Evolutionary conservation across 1,139 yeast genomes (phyloP).

Genomic region (Hansenula sp.): DNA sequence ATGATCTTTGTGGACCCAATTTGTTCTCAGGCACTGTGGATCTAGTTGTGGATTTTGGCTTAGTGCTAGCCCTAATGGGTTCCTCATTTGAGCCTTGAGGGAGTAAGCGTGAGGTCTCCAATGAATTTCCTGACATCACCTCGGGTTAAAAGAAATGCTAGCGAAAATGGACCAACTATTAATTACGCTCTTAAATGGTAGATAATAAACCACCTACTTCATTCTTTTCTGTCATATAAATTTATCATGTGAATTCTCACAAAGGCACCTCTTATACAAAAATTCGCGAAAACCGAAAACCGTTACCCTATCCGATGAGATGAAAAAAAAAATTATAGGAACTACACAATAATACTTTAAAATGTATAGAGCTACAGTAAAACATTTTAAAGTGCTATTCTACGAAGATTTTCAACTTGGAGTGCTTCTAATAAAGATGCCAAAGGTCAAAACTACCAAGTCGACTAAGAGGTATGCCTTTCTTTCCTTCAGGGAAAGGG

Average conservation of each 20-base stretch:
- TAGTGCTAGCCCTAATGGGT: constrained; percentile 1
- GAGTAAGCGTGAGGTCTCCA: background rate
- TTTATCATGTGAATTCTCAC: no score
- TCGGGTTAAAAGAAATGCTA: no score
- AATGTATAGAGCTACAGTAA: background rate
- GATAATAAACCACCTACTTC: no score
- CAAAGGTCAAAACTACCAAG: constrained; percentile 41
- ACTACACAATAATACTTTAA: background rate
- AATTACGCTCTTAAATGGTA: no score
- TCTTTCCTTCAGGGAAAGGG: constrained; percentile 75
- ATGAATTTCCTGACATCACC: no score
- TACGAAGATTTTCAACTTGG: background rate
- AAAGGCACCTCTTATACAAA: no score
- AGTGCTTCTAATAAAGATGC: constrained; percentile 7
- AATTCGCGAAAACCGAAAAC: background rate
- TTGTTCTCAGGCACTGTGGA: constrained; percentile 27
- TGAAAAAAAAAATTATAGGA: constrained; percentile 1
- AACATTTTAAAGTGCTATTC: background rate
- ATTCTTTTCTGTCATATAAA: no score
- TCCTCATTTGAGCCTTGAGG: background rate
- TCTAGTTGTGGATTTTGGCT: constrained; percentile 3
- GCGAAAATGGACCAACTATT: no score
- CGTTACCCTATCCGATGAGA: constrained; percentile 4
- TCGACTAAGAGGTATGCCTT: constrained; percentile 60
- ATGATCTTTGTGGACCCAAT: constrained; percentile 81